These are phyloP conservation scores for Xanthoconium separans DNA, from an alignment of 1,284 basidiomycete species.

Conservation along the genomic window DNA sequence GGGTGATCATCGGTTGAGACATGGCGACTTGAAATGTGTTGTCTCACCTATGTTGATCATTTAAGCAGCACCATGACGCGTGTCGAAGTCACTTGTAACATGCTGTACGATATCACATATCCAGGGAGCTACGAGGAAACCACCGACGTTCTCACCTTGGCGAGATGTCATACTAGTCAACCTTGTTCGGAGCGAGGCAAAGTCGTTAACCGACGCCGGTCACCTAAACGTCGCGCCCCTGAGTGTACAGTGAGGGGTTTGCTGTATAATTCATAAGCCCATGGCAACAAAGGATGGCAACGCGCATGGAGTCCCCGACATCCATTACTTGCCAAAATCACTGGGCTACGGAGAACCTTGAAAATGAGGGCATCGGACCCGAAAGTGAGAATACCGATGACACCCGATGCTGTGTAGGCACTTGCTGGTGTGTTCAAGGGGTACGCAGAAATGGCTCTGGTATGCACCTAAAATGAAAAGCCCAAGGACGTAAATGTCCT, in stretches of 20 bases:
- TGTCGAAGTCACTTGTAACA: background rate
- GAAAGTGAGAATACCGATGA: background rate
- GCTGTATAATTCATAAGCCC: background rate
- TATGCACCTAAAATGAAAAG: too few relatives aligned
- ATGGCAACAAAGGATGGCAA: constrained; percentile 11
- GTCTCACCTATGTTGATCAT: background rate
- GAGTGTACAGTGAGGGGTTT: background rate
- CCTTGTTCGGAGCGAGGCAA: background rate
- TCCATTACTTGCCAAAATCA: background rate
- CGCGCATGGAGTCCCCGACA: constrained; percentile 7
- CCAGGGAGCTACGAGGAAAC: constrained; percentile 7
- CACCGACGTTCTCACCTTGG: constrained; percentile 14
- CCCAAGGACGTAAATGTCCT: background rate
- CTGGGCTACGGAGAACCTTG: background rate
- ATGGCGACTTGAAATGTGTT: constrained; percentile 9
- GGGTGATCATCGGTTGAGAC: constrained; percentile 52
- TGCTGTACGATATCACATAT: constrained; percentile 14
- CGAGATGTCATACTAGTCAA: background rate
- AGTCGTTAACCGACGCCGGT: constrained; percentile 8
- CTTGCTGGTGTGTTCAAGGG: background rate
- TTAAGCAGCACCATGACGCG: constrained; percentile 7
- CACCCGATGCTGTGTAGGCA: background rate
- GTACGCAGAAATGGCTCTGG: background rate
- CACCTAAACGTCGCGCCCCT: background rate
- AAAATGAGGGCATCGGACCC: background rate